Conservation (phyloP, 805 yeast genomes). For the Saturnispora sekii region DNA sequence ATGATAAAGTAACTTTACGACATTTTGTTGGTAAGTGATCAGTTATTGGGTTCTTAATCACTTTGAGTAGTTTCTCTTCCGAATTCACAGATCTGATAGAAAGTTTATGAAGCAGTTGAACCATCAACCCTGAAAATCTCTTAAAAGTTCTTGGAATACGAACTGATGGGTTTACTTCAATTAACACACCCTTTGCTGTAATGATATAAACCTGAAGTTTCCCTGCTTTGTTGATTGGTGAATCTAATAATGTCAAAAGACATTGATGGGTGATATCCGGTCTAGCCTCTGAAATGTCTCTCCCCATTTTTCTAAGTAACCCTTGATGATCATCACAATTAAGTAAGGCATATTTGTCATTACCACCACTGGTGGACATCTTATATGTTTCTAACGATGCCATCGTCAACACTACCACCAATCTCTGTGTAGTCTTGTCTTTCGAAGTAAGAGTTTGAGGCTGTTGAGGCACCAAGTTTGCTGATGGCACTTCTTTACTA, state of each 20-base stretch:
- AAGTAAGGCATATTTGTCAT: slow-evolving; percentile 85
- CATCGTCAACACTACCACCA: slow-evolving; percentile 89
- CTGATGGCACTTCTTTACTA: slow-evolving; percentile 30
- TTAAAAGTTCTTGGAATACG: slow-evolving; percentile 98
- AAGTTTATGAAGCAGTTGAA: slow-evolving; percentile 84
- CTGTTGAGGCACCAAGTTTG: slow-evolving; percentile 78
- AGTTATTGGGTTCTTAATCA: slow-evolving; percentile 93
- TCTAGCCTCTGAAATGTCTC: slow-evolving; percentile 96
- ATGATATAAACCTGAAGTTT: slow-evolving; percentile 92
- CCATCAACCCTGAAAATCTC: slow-evolving; percentile 96
- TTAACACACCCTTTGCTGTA: slow-evolving; percentile 87
- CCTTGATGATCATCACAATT: slow-evolving; percentile 99
- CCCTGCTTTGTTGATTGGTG: slow-evolving; percentile 98
- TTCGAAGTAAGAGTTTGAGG: slow-evolving; percentile 74
- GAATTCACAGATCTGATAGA: slow-evolving; percentile 92
- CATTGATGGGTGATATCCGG: slow-evolving; percentile 99
- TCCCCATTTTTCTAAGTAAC: slow-evolving; percentile 84
- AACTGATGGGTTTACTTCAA: slow-evolving; percentile 93
- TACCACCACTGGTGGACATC: slow-evolving; percentile 64
- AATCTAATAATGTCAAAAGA: slow-evolving; percentile 82
- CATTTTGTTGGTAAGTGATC: slow-evolving; percentile 96
- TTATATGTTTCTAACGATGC: slow-evolving; percentile 95
- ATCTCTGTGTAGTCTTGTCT: slow-evolving; percentile 78
- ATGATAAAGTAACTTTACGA: slow-evolving; percentile 83
- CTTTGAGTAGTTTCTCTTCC: slow-evolving; percentile 87